Evolutionary conservation across 176 grass and related monocot genomes (phyloP).

Genomic region (Carex scoparia): DNA sequence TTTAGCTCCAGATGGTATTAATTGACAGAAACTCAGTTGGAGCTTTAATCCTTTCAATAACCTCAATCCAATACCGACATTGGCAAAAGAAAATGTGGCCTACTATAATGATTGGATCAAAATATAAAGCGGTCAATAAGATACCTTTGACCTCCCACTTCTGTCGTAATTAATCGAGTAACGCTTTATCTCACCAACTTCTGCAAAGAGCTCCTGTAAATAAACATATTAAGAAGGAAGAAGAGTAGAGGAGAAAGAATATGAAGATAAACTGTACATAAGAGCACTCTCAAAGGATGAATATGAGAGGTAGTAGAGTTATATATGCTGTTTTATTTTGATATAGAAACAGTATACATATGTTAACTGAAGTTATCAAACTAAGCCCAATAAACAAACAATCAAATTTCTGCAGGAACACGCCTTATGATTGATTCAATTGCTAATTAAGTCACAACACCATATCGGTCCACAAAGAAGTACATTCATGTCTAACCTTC

Average conservation of each 20-base stretch:
- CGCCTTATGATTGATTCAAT: no score
- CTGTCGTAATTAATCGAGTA: constrained; percentile 84
- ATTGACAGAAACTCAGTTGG: neutral
- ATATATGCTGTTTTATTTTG: no score
- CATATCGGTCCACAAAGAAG: no score
- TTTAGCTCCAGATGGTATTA: neutral
- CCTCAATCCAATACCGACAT: neutral
- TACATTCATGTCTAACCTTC: no score
- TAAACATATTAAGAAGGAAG: neutral
- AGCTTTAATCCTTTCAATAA: neutral
- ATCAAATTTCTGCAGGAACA: no score
- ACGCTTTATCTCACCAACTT: constrained; percentile 78
- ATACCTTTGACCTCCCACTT: constrained; percentile 74
- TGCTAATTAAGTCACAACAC: no score
- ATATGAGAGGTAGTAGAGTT: no score
- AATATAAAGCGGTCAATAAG: neutral
- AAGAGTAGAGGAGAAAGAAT: neutral
- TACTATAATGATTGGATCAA: neutral
- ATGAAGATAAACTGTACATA: neutral
- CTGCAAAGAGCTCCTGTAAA: constrained; percentile 72
- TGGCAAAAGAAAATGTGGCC: neutral
- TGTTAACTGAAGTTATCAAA: no score
- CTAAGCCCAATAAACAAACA: no score
- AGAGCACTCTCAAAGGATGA: no score
- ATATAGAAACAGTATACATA: no score